A percentile compares a stretch with the other conserved stretches of the same genome.
These are phyloP conservation scores for Sisymbrium irio DNA, from an alignment of 345 rosid species.

Conservation along the genomic window DNA sequence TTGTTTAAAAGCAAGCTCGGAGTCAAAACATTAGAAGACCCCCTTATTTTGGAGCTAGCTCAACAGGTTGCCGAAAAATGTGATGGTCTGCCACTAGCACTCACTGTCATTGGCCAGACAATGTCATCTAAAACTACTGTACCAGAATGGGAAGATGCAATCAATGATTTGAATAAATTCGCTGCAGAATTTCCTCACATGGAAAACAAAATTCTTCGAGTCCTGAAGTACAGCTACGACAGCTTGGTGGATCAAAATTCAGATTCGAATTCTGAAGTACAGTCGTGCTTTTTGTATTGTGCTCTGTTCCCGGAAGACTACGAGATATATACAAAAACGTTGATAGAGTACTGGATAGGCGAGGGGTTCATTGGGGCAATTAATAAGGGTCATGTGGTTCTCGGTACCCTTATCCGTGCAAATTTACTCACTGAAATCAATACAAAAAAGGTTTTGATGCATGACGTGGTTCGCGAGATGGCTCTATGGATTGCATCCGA, in stretches of 20 bases:
- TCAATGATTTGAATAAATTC: neutral
- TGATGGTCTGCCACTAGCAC: neutral
- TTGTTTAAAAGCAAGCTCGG: conserved; percentile 16
- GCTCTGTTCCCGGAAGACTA: conserved; percentile 39
- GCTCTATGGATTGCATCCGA: conserved; percentile 39
- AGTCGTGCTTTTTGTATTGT: conserved; percentile 43
- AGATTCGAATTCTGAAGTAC: no score
- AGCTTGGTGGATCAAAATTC: neutral
- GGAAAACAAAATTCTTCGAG: conserved; percentile 26
- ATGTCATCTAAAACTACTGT: neutral
- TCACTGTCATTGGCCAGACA: neutral
- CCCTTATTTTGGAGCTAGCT: conserved; percentile 21
- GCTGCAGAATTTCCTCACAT: conserved; percentile 4
- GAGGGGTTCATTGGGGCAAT: conserved; percentile 23
- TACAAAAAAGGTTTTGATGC: conserved; percentile 14
- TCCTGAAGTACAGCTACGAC: conserved; percentile 39
- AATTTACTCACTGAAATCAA: conserved; percentile 31
- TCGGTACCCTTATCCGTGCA: conserved; percentile 32
- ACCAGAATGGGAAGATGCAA: conserved; percentile 37
- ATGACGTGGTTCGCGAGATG: conserved; percentile 42
- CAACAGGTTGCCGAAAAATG: conserved; percentile 3
- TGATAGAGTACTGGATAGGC: conserved; percentile 37
- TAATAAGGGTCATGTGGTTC: conserved; percentile 30
- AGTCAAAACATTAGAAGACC: neutral
- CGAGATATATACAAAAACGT: conserved; percentile 1